These are phyloP conservation scores for Brassica rapa DNA, from an alignment of 345 rosid species.

Conservation along the genomic window DNA sequence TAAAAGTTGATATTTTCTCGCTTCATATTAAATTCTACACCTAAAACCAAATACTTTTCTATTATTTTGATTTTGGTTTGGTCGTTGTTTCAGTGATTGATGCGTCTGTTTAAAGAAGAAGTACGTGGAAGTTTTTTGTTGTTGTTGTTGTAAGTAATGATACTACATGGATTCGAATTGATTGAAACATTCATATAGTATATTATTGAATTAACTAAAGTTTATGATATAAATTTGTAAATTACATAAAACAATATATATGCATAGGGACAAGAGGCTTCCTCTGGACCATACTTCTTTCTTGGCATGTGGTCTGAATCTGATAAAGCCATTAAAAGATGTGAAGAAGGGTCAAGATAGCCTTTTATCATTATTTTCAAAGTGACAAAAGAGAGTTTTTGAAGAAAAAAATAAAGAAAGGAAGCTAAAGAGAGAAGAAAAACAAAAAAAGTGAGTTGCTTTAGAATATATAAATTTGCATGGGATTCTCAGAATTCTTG, in stretches of 20 bases:
- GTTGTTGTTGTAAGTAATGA: conserved; percentile 32
- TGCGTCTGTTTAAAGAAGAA: conserved; percentile 29
- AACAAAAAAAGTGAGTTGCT: conserved; percentile 32
- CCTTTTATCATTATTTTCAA: conserved; percentile 37
- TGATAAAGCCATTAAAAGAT: conserved; percentile 44
- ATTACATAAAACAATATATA: background rate
- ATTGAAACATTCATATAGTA: conserved; percentile 4
- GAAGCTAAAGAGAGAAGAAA: conserved; percentile 2
- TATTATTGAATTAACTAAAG: background rate
- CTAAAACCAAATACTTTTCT: background rate
- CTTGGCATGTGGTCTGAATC: conserved; percentile 43
- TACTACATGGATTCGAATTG: conserved; percentile 16
- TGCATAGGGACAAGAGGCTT: conserved; percentile 26
- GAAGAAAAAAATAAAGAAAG: too few species aligned
- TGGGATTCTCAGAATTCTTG: conserved; percentile 34
- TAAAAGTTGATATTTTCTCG: conserved; percentile 18
- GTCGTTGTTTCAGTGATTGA: conserved; percentile 29
- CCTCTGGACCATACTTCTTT: conserved; percentile 30
- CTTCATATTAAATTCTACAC: background rate
- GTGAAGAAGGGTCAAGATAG: conserved; percentile 50
- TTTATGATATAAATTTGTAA: background rate
- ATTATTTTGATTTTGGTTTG: background rate
- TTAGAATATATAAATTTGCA: conserved; percentile 31
- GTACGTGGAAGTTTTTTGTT: conserved; percentile 12
- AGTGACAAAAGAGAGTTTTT: background rate